phyloP scores from a whole-genome alignment of 202 grass and related monocot species.

The Saccharum hybrid region DNA sequence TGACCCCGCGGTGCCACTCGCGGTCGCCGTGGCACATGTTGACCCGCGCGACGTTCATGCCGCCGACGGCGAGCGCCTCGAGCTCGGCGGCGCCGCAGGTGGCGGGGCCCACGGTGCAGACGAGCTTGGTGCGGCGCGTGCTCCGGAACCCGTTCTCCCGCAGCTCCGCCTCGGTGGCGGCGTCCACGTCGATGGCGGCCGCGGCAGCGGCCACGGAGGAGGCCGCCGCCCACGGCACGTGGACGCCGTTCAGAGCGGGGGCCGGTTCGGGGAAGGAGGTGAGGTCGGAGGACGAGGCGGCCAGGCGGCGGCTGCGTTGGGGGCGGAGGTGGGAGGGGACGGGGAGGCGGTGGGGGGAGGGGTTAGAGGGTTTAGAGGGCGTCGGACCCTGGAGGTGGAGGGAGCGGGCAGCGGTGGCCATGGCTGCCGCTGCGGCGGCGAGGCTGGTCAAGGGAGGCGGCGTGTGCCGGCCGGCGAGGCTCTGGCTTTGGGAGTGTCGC shows the following conservation, averaged over 20 bases:
- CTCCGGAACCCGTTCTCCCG: constrained; percentile 95
- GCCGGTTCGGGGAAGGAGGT: constrained; percentile 47
- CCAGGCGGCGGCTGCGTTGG: constrained; percentile 31
- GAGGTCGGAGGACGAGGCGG: constrained; percentile 38
- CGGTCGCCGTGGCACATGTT: constrained; percentile 99
- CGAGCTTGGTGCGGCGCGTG: constrained; percentile 91
- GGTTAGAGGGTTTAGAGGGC: background rate
- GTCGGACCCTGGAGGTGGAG: constrained; percentile 28
- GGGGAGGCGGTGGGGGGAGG: background rate
- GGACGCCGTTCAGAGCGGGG: constrained; percentile 26
- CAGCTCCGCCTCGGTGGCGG: constrained; percentile 80
- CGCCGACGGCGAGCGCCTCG: constrained; percentile 82
- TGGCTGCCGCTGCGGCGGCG: too few relatives aligned
- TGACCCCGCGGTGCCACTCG: constrained; percentile 83
- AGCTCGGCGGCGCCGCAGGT: constrained; percentile 74
- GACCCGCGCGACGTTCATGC: constrained; percentile 90
- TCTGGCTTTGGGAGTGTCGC: constrained; percentile 18
- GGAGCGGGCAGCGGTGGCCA: constrained; percentile 21
- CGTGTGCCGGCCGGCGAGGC: background rate
- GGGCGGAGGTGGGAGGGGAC: constrained; percentile 3
- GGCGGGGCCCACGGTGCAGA: constrained; percentile 89
- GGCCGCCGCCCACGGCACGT: constrained; percentile 18
- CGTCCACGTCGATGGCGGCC: constrained; percentile 55
- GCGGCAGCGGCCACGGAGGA: constrained; percentile 44
- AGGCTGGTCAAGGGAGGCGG: background rate